A percentile compares a stretch with the other conserved stretches of the same genome.
Conservation (phyloP, 306 rosid species). For the Vigna angularis region DNA sequence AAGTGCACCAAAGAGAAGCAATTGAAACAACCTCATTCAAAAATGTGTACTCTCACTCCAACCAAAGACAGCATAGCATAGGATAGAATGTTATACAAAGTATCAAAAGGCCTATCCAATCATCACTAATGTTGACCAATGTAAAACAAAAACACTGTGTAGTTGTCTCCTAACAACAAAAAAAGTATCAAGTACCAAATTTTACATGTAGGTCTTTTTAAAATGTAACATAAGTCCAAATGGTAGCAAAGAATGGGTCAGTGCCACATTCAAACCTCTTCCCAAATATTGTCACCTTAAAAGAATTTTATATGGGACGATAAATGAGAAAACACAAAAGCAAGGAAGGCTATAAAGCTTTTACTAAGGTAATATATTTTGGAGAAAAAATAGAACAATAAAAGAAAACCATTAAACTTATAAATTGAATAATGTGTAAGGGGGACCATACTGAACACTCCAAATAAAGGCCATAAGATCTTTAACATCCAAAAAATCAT, state of each 20-base stretch:
- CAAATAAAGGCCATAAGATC: not conserved
- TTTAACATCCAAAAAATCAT: not conserved
- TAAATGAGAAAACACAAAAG: not conserved
- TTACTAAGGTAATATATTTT: not conserved
- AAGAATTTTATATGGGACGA: not conserved
- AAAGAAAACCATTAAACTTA: not conserved
- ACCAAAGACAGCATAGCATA: not conserved
- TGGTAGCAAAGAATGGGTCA: not conserved
- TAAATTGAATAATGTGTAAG: not conserved
- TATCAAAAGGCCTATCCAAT: not conserved
- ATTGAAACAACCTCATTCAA: constrained; percentile 24
- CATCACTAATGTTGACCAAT: not conserved
- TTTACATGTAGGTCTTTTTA: not conserved
- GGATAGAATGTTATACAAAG: not conserved
- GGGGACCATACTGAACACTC: not conserved
- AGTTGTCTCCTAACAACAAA: not conserved
- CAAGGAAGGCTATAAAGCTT: not conserved
- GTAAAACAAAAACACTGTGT: not conserved
- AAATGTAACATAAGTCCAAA: not conserved
- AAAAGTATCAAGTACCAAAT: not conserved
- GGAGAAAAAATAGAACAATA: not conserved
- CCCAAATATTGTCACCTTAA: not conserved
- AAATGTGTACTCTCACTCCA: not conserved
- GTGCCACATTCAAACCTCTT: not conserved
- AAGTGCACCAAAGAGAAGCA: constrained; percentile 8